phyloP scores from a whole-genome alignment of 2,329 filamentous ascomycete genomes.

The Chalara sp. region DNA sequence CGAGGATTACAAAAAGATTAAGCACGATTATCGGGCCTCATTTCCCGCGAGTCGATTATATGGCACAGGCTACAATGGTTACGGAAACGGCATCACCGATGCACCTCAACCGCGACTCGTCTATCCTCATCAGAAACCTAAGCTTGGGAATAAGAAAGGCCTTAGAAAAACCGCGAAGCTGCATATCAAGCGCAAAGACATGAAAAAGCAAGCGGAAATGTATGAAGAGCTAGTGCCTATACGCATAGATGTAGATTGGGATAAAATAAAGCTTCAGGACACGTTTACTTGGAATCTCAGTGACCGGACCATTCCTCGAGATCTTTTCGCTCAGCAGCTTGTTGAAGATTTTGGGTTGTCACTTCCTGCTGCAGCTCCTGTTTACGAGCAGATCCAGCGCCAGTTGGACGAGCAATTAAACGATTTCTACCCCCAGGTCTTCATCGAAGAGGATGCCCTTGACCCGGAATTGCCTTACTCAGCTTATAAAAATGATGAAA shows the following conservation, averaged over 20 bases:
- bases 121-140: slow-evolving; percentile 72
- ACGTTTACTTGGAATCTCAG: slow-evolving; percentile 99
- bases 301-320: slow-evolving; percentile 72
- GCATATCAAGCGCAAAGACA: slow-evolving; percentile 71
- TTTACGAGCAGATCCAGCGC: slow-evolving; percentile 51
- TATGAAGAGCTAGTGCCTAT: slow-evolving; percentile 88
- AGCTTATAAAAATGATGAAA: slow-evolving; percentile 98
- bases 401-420: slow-evolving; percentile 85
- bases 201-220: slow-evolving; percentile 80
- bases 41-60: slow-evolving; percentile 53
- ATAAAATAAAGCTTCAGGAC: slow-evolving; percentile 91
- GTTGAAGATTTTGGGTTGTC: slow-evolving; percentile 86
- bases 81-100: slow-evolving; percentile 81
- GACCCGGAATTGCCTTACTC: slow-evolving; percentile 86
- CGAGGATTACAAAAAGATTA: slow-evolving; percentile 60
- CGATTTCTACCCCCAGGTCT: slow-evolving; percentile 90
- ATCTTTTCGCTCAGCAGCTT: slow-evolving; percentile 81
- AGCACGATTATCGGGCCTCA: slow-evolving; percentile 46
- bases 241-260: slow-evolving; percentile 87
- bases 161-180: slow-evolving; percentile 66
- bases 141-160: slow-evolving; percentile 70
- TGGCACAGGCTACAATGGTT: slow-evolving; percentile 78
- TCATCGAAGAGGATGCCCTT: slow-evolving; percentile 80
- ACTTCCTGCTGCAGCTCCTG: slow-evolving; percentile 58
- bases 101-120: slow-evolving; percentile 58